Evolutionary conservation across 164 flowering plant species (phyloP), one percentile per base, ranked within the genome.

Genomic region (Aristolochia fimbriata): DNA sequence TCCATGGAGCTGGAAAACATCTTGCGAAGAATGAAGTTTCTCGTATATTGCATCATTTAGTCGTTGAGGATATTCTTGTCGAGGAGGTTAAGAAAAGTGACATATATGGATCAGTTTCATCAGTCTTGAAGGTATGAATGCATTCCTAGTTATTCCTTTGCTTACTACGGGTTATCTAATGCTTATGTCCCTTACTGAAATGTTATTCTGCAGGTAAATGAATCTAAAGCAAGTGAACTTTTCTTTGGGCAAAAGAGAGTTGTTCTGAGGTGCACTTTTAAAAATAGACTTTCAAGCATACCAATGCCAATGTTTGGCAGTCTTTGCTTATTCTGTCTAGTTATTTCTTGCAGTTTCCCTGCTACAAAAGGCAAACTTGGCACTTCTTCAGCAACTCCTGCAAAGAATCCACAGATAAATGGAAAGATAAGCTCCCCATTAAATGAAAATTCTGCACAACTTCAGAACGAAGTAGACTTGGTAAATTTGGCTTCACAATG

Each of bases 51-150:
- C 91, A 83, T 15, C 78, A 88, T 76, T 88, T 94, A 68, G 99
- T 94, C 54, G 74, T 58, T 70, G 91, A 86, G 68, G 90, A 93
- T 73, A 52, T 88, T 54, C 91, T 94, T 57, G 60, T 65, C 22
- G 99, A 94, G 68, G 96, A 86, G 62, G 96, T 91, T 51, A 88
- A 82, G 67, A 91, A 88, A 71, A 90, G 92, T 74, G 99, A 90
- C 73, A 0, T 83, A 47, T 90, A 82, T 83, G 97, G 97, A 71
- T 90, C 97, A 24, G 79, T 86, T 17, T 86, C 95, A 65, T 86
- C 99, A 49, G 75, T 90, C 15, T 58, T 93, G 53, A 90, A 91
- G 91, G 99, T 85, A 66, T 23, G 58, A 30, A 55, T 7, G 30
- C 6, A 3, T 50, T 10, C 8, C 27, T 20, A 24, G 16, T 21